These are phyloP conservation scores for Zasmidium cellare DNA, from an alignment of 2,329 filamentous ascomycete species.

Conservation along the genomic window DNA sequence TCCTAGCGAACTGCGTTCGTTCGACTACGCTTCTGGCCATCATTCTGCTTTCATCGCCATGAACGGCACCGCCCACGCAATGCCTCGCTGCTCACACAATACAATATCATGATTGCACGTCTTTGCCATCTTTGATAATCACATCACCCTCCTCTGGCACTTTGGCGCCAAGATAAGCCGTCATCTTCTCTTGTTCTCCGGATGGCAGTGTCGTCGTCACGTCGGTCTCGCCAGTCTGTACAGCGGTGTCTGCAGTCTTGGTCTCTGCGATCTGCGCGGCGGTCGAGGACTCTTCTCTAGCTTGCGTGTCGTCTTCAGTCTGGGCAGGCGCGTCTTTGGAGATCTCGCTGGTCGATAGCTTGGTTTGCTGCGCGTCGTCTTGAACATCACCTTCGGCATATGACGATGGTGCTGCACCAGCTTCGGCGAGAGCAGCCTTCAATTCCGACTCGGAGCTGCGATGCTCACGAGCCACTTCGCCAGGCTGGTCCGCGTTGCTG, in stretches of 20 bases:
- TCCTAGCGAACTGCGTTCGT: not conserved
- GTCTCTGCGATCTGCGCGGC: slow-evolving; percentile 7
- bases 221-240: slow-evolving; percentile 18
- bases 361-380: not conserved
- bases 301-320: not conserved
- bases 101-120: slow-evolving; percentile 3
- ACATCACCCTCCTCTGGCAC: slow-evolving; percentile 35
- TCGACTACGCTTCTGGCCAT: too few relatives aligned
- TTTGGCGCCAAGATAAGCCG: slow-evolving; percentile 30
- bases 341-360: slow-evolving; percentile 35
- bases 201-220: slow-evolving; percentile 21
- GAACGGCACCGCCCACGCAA: not conserved
- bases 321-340: not conserved
- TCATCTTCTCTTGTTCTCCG: slow-evolving; percentile 30
- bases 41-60: too few relatives aligned
- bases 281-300: slow-evolving; percentile 3
- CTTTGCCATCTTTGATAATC: slow-evolving; percentile 31
- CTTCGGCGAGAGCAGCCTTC: slow-evolving; percentile 23
- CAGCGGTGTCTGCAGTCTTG: slow-evolving; percentile 12
- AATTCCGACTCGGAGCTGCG: slow-evolving; percentile 20
- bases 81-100: not conserved
- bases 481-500: slow-evolving; percentile 19
- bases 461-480: slow-evolving; percentile 16
- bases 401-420: slow-evolving; percentile 22
- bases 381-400: slow-evolving; percentile 6